A percentile compares a stretch with the other conserved stretches of the same genome.
Conservation (phyloP, 805 yeast genomes). For the Dipodascopsis tothii region DNA sequence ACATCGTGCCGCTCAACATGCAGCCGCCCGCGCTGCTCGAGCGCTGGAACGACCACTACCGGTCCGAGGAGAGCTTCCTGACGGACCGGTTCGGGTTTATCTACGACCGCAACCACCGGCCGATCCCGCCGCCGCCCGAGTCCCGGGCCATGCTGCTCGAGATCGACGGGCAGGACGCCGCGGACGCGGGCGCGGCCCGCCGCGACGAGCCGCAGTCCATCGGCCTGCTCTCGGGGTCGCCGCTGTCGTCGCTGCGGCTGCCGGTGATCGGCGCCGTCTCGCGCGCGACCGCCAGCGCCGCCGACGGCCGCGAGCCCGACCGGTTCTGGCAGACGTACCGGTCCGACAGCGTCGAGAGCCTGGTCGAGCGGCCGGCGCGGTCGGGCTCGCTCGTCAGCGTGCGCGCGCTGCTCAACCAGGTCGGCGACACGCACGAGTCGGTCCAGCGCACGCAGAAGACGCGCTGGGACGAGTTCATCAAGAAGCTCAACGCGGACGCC, state of each 20-base stretch:
- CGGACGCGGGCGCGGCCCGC: not conserved
- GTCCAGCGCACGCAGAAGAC: constrained; percentile 35
- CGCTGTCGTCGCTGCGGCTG: not conserved
- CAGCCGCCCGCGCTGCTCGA: constrained; percentile 33
- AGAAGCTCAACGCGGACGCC: constrained; percentile 30
- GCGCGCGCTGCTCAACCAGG: constrained; percentile 32
- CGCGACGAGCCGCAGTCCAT: not conserved
- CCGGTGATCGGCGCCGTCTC: not conserved
- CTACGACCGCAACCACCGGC: constrained; percentile 28
- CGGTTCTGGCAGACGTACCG: too few relatives aligned
- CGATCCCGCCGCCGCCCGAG: constrained; percentile 16
- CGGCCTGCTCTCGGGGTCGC: not conserved
- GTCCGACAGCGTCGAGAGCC: not conserved
- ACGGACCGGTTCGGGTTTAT: constrained; percentile 48
- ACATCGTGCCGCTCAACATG: constrained; percentile 27
- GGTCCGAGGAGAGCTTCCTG: constrained; percentile 24
- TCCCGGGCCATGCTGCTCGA: constrained; percentile 14
- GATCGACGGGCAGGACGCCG: constrained; percentile 4
- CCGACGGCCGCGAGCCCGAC: not conserved
- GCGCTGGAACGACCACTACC: constrained; percentile 25
- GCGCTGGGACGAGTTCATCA: constrained; percentile 43
- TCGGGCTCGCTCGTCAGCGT: constrained; percentile 16
- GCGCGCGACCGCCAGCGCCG: not conserved
- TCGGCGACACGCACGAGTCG: constrained; percentile 41
- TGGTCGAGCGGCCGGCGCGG: not conserved